Base-by-base conservation (phyloP, 257 asterid species). In the Solanum ahanhuiri region DNA sequence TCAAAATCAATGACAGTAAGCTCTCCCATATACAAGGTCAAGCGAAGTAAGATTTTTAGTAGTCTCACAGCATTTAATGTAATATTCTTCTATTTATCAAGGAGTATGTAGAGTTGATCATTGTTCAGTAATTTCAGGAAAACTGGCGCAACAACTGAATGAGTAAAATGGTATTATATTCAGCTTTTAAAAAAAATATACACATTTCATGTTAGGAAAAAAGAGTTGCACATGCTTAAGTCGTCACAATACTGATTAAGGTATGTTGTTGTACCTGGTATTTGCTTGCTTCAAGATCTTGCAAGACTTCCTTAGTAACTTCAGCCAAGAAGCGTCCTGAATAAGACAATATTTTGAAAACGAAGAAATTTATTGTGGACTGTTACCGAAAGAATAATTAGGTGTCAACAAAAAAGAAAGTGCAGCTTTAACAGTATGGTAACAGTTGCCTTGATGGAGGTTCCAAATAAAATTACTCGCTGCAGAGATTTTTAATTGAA, bases 321-420 rank as follows among this genome's bases (percentile, higher is more conserved):
- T 96, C 98, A 86, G 97, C 98, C 86, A 94, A 87, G 92, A 93
- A 96, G 88, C 98, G 98, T 85, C 98, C 98, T 96, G 94, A 66
- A 83, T 57, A 86, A 22, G 75, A 70, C 84, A 87, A 81, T 30
- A 81, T 48, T 77, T 81, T 28, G 69, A 48, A 30, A 48, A 30
- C 1, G 1, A 30, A 81, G 43, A 81, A 22, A 30, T 11, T 17
- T 81, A 17, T 48, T 18, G 23, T 54, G 9, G 64, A 54, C 64
- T 54, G 64, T 18, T 54, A 54, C 41, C 20, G 18, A 30, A 45
- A 81, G 9, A 81, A 81, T 30, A 17, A 81, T 4, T 17, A 81
- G 67, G 43, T 17, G 18, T 28, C 82, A 39, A 75, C 82, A 75
- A 6, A 34, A 72, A 25, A 25, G 35, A 51, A 48, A 28, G 6